Base-by-base conservation (phyloP, 2,329 filamentous ascomycete genomes). In the Stemphylium vesicarium region DNA sequence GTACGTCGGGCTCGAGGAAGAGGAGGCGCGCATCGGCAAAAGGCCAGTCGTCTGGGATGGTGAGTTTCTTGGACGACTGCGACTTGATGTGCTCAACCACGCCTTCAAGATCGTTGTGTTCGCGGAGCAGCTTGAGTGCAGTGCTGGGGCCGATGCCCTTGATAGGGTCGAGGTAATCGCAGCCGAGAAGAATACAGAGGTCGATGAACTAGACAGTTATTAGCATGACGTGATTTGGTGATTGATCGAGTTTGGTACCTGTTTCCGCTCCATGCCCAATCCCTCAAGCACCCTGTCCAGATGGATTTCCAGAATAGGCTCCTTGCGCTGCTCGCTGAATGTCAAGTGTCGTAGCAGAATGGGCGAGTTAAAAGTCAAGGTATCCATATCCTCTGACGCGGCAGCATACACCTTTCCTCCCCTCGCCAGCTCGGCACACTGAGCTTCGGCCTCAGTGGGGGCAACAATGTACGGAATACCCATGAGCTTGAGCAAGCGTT, bases 301-400 rank as follows among this genome's bases (percentile, higher is more conserved):
- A 69, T 91, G 88, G 45, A 99, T 96, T 76, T 99, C 95, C 69
- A 96, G 93, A 65, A 99, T 97, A 0, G 95, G 95, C 75, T 98
- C 93, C 78, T 99, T 99, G 61, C 94, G 85, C 80, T 96, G 92
- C 81, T 99, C 95, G 72, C 92, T 96, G 76, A 97, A 98, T 2
- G 95, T 99, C 60, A 99, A 84, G 78, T 99, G 93, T 44, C 95
- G 85, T 61, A 99, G 80, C 41, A 99, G 80, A 55, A 99, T 93
- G 0, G 95, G 95, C 46, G 93, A 84, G 69, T 97, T 88, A 77
- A 99, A 99, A 70, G 94, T 98, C 50, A 99, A 81, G 0, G 95
- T 99, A 73, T 99, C 95, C 95, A 99, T 99, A 78, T 99, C 95
- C 78, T 99, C 95, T 62, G 91, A 96, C 2, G 95, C 95, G 16